These are phyloP conservation scores for Astraeus odoratus DNA, from an alignment of 768 basidiomycete species.

Conservation along the genomic window DNA sequence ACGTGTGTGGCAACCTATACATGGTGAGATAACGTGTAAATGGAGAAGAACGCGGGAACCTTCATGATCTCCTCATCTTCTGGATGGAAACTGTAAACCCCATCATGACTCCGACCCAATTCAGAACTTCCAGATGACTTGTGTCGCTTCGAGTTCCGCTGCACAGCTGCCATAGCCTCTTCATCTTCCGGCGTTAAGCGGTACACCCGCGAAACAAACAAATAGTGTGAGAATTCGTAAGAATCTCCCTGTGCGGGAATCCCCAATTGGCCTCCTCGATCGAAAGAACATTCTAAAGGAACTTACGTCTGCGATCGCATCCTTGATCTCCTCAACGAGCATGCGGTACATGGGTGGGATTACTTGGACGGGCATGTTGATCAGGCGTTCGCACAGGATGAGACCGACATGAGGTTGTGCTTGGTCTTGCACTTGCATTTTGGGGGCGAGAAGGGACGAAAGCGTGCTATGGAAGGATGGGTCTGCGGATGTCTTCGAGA, in stretches of 20 bases:
- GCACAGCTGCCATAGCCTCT: slow-evolving; percentile 36
- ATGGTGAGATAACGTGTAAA: neutral
- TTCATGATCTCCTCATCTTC: slow-evolving; percentile 73
- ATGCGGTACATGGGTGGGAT: slow-evolving; percentile 90
- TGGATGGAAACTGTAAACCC: slow-evolving; percentile 72
- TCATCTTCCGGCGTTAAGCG: slow-evolving; percentile 67
- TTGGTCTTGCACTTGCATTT: slow-evolving; percentile 2
- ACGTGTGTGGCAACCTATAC: slow-evolving; percentile 17
- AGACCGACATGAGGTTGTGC: slow-evolving; percentile 62
- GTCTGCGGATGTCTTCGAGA: slow-evolving; percentile 49
- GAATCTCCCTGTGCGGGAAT: slow-evolving; percentile 42
- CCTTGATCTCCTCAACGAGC: slow-evolving; percentile 74
- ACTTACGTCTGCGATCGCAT: slow-evolving; percentile 60
- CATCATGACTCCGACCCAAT: slow-evolving; percentile 30
- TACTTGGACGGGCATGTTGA: slow-evolving; percentile 95
- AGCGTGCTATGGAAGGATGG: slow-evolving; percentile 47
- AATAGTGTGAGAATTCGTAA: slow-evolving; percentile 64
- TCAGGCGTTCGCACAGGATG: slow-evolving; percentile 78
- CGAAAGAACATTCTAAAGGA: neutral
- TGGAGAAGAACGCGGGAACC: slow-evolving; percentile 32
- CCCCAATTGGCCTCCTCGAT: neutral
- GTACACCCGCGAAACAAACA: slow-evolving; percentile 78
- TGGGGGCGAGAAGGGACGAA: slow-evolving; percentile 43
- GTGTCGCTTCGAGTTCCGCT: slow-evolving; percentile 34
- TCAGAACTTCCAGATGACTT: slow-evolving; percentile 18